Percentiles rank a stretch among this genome's conserved stretches.
These are phyloP conservation scores for Neolentinus lepideus DNA, from an alignment of 1,284 basidiomycete genomes.

Conservation along the genomic window DNA sequence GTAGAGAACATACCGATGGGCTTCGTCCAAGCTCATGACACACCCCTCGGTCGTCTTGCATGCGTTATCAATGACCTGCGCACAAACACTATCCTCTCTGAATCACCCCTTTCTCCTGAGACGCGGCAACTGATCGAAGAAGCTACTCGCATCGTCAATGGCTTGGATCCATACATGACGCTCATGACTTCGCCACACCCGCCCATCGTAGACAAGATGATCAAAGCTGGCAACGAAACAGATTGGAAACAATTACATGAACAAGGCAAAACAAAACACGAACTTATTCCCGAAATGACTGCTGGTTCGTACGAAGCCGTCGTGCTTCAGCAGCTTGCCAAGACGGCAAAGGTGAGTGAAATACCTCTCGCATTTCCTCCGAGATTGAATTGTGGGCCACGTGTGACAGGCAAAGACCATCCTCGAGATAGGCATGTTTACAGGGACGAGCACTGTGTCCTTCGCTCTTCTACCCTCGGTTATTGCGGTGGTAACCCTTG, in stretches of 20 bases:
- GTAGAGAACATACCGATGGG: not conserved
- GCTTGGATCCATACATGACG: slow-evolving; percentile 10
- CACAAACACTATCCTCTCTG: not conserved
- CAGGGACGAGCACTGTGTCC: slow-evolving; percentile 12
- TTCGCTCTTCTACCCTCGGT: slow-evolving; percentile 11
- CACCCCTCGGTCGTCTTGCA: not conserved
- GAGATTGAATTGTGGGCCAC: not conserved
- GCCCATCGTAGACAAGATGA: slow-evolving; percentile 10
- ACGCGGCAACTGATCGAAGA: slow-evolving; percentile 6
- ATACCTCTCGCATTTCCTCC: not conserved
- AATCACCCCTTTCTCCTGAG: not conserved
- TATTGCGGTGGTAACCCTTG: slow-evolving; percentile 9
- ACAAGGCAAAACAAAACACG: slow-evolving; percentile 11
- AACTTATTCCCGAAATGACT: slow-evolving; percentile 12
- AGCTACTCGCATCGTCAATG: slow-evolving; percentile 10
- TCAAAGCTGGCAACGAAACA: slow-evolving; percentile 7
- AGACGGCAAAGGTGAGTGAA: slow-evolving; percentile 8
- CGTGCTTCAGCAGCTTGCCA: slow-evolving; percentile 11
- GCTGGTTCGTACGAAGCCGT: slow-evolving; percentile 13
- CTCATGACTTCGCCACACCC: slow-evolving; percentile 9
- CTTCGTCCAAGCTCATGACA: not conserved
- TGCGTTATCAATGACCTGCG: not conserved
- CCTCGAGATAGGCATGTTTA: slow-evolving; percentile 15
- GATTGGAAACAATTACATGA: slow-evolving; percentile 10
- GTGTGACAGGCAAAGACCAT: slow-evolving; percentile 7